phyloP scores from a whole-genome alignment of 2,329 filamentous ascomycete genomes.

The Coniochaeta sp. region DNA sequence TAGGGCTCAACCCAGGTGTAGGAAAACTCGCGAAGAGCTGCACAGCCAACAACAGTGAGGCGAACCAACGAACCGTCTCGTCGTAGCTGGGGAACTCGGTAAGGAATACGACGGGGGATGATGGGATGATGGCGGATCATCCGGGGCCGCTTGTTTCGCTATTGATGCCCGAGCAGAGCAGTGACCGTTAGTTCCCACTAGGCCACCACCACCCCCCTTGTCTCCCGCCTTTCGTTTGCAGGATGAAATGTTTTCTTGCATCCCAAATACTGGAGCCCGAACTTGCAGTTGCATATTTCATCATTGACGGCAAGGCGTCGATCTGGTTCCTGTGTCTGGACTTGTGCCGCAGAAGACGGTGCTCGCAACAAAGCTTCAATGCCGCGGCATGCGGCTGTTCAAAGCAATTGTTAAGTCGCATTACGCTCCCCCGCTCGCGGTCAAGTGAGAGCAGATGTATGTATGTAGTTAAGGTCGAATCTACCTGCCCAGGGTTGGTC shows the following conservation, averaged over 20 bases:
- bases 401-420: neutral
- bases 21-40: neutral
- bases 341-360: neutral
- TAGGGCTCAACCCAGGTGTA: neutral
- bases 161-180: constrained; percentile 32
- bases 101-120: constrained; percentile 10
- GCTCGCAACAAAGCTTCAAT: neutral
- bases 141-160: constrained; percentile 23
- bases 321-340: neutral
- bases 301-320: neutral
- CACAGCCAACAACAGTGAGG: neutral
- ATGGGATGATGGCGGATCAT: constrained; percentile 15
- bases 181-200: constrained; percentile 11
- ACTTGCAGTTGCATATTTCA: neutral
- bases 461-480: constrained; percentile 4
- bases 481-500: constrained; percentile 2
- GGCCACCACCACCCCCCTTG: constrained; percentile 4
- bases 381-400: too few relatives aligned
- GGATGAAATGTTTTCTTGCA: constrained; percentile 7
- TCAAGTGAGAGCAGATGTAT: constrained; percentile 17
- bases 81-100: constrained; percentile 3
- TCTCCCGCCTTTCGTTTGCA: constrained; percentile 11
- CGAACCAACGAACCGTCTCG: constrained; percentile 5
- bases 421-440: constrained; percentile 4
- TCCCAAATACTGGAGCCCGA: neutral